Conservation (phyloP, 768 basidiomycete species). For the Mycena crocata region DNA sequence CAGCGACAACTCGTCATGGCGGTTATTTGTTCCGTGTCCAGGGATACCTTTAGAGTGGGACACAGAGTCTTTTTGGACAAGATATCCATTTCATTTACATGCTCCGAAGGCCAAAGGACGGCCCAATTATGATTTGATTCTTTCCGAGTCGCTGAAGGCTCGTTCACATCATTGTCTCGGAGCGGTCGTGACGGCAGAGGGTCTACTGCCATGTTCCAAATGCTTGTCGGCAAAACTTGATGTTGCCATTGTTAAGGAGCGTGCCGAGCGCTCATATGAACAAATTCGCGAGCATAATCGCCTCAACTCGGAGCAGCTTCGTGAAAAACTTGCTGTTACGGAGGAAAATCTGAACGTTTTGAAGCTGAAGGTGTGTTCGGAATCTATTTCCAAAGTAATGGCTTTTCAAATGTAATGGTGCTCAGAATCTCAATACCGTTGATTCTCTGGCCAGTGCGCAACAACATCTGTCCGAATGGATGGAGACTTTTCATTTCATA, state of each 20-base stretch:
- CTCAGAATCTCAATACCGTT: background rate
- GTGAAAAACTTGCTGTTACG: background rate
- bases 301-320: background rate
- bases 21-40: background rate
- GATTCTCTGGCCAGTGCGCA: no score
- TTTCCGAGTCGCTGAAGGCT: background rate
- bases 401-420: no score
- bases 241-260: background rate
- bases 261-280: constrained; percentile 3
- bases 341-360: background rate
- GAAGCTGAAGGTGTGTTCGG: background rate
- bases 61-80: background rate
- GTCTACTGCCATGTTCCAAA: constrained; percentile 3
- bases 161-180: constrained; percentile 1
- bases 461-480: background rate
- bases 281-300: background rate
- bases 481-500: background rate
- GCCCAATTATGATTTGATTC: background rate
- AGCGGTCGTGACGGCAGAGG: background rate
- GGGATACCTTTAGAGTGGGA: background rate
- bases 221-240: background rate
- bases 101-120: background rate
- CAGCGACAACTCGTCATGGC: background rate
- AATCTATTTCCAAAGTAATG: background rate
- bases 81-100: constrained; percentile 5